Base-by-base conservation (phyloP, 2,329 filamentous ascomycete species). In the Ophiobolus disseminans region DNA sequence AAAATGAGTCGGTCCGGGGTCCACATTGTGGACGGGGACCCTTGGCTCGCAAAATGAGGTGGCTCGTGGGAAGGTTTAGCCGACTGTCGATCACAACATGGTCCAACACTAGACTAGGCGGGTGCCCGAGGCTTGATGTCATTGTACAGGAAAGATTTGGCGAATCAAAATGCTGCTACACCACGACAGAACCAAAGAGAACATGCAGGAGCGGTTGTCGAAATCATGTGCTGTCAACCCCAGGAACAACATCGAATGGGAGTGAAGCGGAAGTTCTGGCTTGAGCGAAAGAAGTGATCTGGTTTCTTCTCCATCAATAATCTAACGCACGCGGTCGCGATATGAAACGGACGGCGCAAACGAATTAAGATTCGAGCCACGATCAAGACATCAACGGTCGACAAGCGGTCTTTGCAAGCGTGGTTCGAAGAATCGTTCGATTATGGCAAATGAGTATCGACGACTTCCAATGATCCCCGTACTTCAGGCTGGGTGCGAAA, bases 51-150 rank as follows among this genome's bases (percentile, higher is more conserved):
- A 46, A 48, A 62, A 55, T 57, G 50, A 50, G 41, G 53, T 55
- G 53, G 53, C 53, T 54, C 50, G 57, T 55, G 40, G 56, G 56
- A 53, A 63, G 44, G 40, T 49, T 40, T 57, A 54, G 55, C 59
- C 57, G 59, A 53, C 19, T 31, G 48, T 36, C 45, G 48, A 56
- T 53, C 47, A 34, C 32, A 11, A 44, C 28, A 39, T 39, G 39
- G 28, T 17, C 40, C 41, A 40, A 39, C 36, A 30, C 39, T 40
- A 43, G 38, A 38, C 14, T 28, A 45, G 22, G 32, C 17, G 47
- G 44, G 48, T 37, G 40, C 36, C 28, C 47, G 47, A 53, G 22
- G 25, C 40, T 47, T 62, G 58, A 65, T 57, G 60, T 65, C 60
- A 63, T 55, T 23, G 30, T 52, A 53, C 58, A 55, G 45, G 4